Conservation (phyloP, 805 yeast species). For the Saturnispora hagleri region DNA sequence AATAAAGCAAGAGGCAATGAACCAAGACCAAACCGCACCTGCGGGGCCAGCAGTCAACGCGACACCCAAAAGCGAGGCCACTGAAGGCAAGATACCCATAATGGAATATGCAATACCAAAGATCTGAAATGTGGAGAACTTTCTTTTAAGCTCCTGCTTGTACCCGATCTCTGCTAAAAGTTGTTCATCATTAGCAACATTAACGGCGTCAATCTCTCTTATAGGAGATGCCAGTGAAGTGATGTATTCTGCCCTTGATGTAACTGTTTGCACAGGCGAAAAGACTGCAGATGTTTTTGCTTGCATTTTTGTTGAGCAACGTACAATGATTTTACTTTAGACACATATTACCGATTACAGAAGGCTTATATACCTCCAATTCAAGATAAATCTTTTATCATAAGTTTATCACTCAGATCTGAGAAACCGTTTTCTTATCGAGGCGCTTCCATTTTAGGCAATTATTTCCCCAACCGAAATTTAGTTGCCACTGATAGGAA, state of each 20-base stretch:
- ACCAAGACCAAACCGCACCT: conserved; percentile 69
- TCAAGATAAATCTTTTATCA: not conserved
- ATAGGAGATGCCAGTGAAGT: conserved; percentile 16
- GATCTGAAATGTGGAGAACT: conserved; percentile 46
- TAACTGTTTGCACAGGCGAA: conserved; percentile 8
- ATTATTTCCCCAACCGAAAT: not conserved
- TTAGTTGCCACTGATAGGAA: not conserved
- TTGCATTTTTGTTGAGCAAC: not conserved
- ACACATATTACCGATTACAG: not conserved
- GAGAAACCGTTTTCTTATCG: not conserved
- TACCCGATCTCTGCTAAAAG: conserved; percentile 48
- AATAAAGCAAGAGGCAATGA: conserved; percentile 31
- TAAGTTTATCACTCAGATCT: not conserved
- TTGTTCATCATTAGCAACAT: conserved; percentile 24
- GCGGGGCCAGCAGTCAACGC: conserved; percentile 58
- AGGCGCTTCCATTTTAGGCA: not conserved
- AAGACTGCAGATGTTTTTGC: conserved; percentile 2
- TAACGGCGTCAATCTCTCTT: conserved; percentile 24
- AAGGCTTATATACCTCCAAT: not conserved
- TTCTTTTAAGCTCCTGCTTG: conserved; percentile 54
- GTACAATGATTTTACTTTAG: not conserved
- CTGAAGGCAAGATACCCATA: conserved; percentile 53
- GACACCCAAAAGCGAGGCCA: conserved; percentile 44
- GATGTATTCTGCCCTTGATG: conserved; percentile 14
- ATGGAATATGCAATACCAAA: conserved; percentile 58